phyloP scores from a whole-genome alignment of 176 grass and related monocot genomes.

The Tillandsia leiboldiana region DNA sequence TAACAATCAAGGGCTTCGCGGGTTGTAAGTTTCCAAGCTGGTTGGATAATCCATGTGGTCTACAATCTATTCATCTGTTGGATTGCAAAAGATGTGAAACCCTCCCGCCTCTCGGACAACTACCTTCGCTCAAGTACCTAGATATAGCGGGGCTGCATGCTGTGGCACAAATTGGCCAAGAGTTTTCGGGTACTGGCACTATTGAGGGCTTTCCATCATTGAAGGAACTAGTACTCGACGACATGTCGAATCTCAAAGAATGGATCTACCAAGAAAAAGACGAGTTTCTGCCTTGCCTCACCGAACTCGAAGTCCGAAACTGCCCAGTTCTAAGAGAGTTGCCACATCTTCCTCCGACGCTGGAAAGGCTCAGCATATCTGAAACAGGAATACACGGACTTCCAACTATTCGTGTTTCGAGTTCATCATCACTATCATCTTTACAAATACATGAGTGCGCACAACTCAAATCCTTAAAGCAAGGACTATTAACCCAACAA shows the following conservation, averaged over 20 bases:
- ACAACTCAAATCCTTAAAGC: too few relatives aligned
- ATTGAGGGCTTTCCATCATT: conserved; percentile 6
- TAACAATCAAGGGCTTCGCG: conserved; percentile 15
- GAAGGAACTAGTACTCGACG: conserved; percentile 18
- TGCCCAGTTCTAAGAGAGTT: conserved; percentile 16
- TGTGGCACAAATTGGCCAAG: conserved; percentile 9
- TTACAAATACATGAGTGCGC: too few relatives aligned
- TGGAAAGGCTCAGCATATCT: conserved; percentile 14
- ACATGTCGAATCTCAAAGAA: conserved; percentile 15
- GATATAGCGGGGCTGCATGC: conserved; percentile 15
- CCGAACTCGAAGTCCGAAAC: background rate
- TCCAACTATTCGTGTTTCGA: background rate
- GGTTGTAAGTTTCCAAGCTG: conserved; percentile 9
- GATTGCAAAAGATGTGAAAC: conserved; percentile 7
- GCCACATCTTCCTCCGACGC: conserved; percentile 14
- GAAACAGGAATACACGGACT: conserved; percentile 15
- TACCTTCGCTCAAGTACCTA: conserved; percentile 24
- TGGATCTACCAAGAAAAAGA: conserved; percentile 1
- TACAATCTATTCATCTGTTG: conserved; percentile 11
- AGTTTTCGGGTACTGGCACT: background rate
- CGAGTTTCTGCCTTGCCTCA: conserved; percentile 15
- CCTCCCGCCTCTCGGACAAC: conserved; percentile 21
- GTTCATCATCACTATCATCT: too few relatives aligned
- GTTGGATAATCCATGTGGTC: conserved; percentile 12
- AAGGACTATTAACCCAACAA: conserved; percentile 37